phyloP scores from a whole-genome alignment of 176 grass and related monocot genomes.

The Typha latifolia region DNA sequence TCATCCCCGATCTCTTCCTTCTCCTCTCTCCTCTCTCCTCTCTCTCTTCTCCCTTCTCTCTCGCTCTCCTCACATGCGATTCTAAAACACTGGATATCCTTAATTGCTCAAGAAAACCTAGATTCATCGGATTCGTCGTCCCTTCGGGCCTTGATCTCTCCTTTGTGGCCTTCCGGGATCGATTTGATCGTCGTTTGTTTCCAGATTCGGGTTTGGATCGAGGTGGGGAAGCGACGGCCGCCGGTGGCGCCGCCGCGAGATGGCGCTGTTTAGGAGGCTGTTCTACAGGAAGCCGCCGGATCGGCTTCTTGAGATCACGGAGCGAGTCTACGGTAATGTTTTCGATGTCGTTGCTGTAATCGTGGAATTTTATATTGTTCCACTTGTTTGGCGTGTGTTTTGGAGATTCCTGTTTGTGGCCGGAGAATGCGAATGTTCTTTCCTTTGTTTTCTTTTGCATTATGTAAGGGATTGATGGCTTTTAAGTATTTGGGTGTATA shows the following conservation, averaged over 20 bases:
- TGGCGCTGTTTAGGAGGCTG: conserved; percentile 94
- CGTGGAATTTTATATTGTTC: background rate
- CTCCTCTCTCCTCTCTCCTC: conserved; percentile 18
- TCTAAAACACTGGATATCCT: conserved; percentile 4
- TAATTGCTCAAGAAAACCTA: background rate
- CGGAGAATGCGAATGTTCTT: background rate
- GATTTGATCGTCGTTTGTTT: conserved; percentile 11
- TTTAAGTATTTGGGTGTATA: background rate
- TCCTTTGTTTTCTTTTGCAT: background rate
- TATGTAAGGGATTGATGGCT: background rate
- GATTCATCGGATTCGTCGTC: background rate
- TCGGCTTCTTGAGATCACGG: conserved; percentile 92
- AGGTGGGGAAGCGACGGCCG: conserved; percentile 25
- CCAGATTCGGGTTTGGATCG: conserved; percentile 10
- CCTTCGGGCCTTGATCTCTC: background rate
- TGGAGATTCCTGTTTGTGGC: conserved; percentile 2
- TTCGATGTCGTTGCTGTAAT: background rate
- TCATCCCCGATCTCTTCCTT: conserved; percentile 7
- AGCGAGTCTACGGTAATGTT: conserved; percentile 75
- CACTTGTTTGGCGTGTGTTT: background rate
- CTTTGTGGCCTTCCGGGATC: background rate
- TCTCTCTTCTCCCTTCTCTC: conserved; percentile 14
- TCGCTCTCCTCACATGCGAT: conserved; percentile 15
- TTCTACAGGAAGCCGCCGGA: conserved; percentile 89
- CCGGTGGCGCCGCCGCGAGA: conserved; percentile 48